Evolutionary conservation across 202 grass and related monocot species (phyloP).

Genomic region (Hordeum pubiflorum): DNA sequence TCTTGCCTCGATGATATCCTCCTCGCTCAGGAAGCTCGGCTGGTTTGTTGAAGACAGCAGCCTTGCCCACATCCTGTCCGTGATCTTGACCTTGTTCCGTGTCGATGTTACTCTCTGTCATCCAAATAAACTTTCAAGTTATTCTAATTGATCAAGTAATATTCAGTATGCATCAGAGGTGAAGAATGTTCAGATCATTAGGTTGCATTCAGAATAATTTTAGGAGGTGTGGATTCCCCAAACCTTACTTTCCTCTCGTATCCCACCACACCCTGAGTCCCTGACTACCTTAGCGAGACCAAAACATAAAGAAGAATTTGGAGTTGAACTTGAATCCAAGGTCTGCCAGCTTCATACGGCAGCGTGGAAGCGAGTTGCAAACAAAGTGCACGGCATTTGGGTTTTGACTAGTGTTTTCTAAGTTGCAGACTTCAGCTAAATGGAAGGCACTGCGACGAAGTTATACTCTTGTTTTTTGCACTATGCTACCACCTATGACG

Average conservation of each 20-base stretch:
- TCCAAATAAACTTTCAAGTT: slow-evolving; percentile 8
- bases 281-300: not conserved
- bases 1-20: slow-evolving; percentile 49
- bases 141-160: not conserved
- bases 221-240: not conserved
- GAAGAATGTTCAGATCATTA: not conserved
- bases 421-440: not conserved
- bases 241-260: not conserved
- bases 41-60: slow-evolving; percentile 92
- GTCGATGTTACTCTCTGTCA: slow-evolving; percentile 79
- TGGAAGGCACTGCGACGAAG: not conserved
- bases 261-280: not conserved
- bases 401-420: not conserved
- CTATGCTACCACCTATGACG: not conserved
- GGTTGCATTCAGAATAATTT: not conserved
- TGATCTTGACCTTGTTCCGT: slow-evolving; percentile 80
- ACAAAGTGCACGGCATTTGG: not conserved
- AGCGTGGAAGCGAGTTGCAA: not conserved
- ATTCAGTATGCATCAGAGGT: not conserved
- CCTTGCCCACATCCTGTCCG: slow-evolving; percentile 96
- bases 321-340: not conserved
- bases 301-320: not conserved
- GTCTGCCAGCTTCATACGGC: not conserved
- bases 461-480: not conserved
- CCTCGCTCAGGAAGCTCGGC: slow-evolving; percentile 78